phyloP scores from a whole-genome alignment of 345 rosid genomes.

The Euphorbia pulcherrima region DNA sequence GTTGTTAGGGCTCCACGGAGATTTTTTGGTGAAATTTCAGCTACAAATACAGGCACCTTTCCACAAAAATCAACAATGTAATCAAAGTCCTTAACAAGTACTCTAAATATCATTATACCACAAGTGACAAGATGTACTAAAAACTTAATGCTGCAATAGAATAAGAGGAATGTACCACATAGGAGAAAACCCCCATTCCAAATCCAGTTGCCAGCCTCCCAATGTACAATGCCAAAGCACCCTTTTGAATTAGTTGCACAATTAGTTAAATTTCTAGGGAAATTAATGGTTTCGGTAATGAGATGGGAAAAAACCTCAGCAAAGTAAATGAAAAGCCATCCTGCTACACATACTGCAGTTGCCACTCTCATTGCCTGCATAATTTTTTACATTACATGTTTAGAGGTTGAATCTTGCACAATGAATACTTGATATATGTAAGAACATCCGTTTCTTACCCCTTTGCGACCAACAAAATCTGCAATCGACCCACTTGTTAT shows the following conservation, averaged over 20 bases:
- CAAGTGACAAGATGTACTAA: background rate
- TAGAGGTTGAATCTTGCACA: background rate
- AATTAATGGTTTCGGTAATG: slow-evolving; percentile 1
- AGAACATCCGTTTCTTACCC: slow-evolving; percentile 44
- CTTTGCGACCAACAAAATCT: slow-evolving; percentile 75
- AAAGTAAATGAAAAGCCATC: slow-evolving; percentile 86
- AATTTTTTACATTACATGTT: slow-evolving; percentile 15
- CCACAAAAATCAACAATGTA: slow-evolving; percentile 11
- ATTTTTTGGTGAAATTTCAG: slow-evolving; percentile 81
- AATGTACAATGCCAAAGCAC: slow-evolving; percentile 52
- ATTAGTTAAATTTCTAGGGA: background rate
- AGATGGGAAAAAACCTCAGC: slow-evolving; percentile 50
- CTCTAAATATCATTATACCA: background rate
- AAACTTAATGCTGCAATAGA: slow-evolving; percentile 5
- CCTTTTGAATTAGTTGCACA: slow-evolving; percentile 35
- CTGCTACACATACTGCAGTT: slow-evolving; percentile 53
- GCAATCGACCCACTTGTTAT: slow-evolving; percentile 80
- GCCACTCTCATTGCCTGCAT: slow-evolving; percentile 77
- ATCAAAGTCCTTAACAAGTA: slow-evolving; percentile 1
- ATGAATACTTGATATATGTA: background rate
- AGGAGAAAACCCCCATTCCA: slow-evolving; percentile 89
- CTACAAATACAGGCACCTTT: slow-evolving; percentile 82
- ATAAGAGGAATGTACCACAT: slow-evolving; percentile 49
- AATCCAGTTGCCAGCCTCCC: slow-evolving; percentile 83
- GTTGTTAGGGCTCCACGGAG: slow-evolving; percentile 82